phyloP scores from a whole-genome alignment of 345 rosid genomes.

The Aegle marmelos region DNA sequence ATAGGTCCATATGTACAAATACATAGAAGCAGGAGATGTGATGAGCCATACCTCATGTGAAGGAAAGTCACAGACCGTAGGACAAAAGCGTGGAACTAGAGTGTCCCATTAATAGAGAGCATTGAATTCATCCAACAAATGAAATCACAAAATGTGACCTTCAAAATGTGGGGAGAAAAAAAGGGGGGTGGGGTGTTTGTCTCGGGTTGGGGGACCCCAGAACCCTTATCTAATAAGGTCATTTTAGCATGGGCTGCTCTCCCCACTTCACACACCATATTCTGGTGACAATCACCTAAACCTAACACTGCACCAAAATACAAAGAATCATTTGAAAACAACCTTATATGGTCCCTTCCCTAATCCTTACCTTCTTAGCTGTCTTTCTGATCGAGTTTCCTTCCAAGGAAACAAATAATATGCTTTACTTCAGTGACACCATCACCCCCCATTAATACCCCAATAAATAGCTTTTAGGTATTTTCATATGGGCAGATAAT shows the following conservation, averaged over 20 bases:
- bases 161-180: not conserved
- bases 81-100: constrained; percentile 14
- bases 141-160: not conserved
- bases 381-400: constrained; percentile 38
- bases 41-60: constrained; percentile 2
- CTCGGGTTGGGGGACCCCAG: constrained; percentile 15
- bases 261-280: constrained; percentile 20
- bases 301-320: not conserved
- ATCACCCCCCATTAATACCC: no score
- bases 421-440: not conserved
- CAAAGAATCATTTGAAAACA: constrained; percentile 7
- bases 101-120: constrained; percentile 3
- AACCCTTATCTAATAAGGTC: constrained; percentile 1
- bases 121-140: constrained; percentile 4
- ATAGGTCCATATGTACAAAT: not conserved
- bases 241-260: constrained; percentile 34
- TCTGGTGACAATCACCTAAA: constrained; percentile 12
- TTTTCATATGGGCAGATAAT: not conserved
- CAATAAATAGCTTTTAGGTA: not conserved
- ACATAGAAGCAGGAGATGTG: not conserved
- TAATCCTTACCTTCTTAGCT: constrained; percentile 38
- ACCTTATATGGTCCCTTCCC: constrained; percentile 27
- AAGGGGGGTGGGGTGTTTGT: no score
- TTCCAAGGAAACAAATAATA: constrained; percentile 48
- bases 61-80: not conserved